phyloP scores from a whole-genome alignment of 208 protist genomes.

The Wallacemonas sp. region DNA sequence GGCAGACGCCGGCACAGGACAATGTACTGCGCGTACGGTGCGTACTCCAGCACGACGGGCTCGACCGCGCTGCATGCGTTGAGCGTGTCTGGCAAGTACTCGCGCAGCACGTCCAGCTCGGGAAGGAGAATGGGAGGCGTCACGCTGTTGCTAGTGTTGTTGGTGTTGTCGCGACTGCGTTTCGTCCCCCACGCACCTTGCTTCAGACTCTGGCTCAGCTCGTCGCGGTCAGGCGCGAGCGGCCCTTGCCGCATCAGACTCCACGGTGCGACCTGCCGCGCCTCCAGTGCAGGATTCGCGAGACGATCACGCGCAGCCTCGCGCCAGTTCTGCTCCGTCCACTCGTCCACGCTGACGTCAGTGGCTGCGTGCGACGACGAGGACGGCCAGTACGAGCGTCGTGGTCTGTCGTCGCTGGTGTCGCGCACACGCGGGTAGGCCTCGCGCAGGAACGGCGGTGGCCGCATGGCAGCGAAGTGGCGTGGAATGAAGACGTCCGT shows the following conservation, averaged over 20 bases:
- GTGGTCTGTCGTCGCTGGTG: not conserved
- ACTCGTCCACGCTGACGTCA: not conserved
- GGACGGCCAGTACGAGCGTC: not conserved
- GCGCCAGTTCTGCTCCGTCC: not conserved
- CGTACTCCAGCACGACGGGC: conserved; percentile 56
- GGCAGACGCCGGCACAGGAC: conserved; percentile 39
- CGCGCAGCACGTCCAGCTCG: conserved; percentile 67
- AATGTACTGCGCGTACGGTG: conserved; percentile 61
- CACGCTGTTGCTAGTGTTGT: not conserved
- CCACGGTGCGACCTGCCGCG: not conserved
- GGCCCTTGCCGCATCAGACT: not conserved
- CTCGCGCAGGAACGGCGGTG: conserved; percentile 54
- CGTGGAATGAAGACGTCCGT: conserved; percentile 51
- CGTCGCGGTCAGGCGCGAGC: not conserved
- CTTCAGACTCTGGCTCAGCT: not conserved
- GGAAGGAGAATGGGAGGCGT: conserved; percentile 9
- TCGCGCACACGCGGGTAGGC: conserved; percentile 75
- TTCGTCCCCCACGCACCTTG: not conserved
- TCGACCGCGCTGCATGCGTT: conserved; percentile 53
- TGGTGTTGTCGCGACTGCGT: not conserved
- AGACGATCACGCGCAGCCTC: conserved; percentile 11
- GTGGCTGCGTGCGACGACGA: too few species aligned
- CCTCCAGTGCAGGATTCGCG: not conserved
- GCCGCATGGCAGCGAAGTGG: conserved; percentile 55
- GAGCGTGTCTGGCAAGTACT: conserved; percentile 46